A percentile compares a stretch with the other conserved stretches of the same genome.
phyloP scores from a whole-genome alignment of 371 early-diverging fungal genomes.

The Syncephalis plumigaleata region DNA sequence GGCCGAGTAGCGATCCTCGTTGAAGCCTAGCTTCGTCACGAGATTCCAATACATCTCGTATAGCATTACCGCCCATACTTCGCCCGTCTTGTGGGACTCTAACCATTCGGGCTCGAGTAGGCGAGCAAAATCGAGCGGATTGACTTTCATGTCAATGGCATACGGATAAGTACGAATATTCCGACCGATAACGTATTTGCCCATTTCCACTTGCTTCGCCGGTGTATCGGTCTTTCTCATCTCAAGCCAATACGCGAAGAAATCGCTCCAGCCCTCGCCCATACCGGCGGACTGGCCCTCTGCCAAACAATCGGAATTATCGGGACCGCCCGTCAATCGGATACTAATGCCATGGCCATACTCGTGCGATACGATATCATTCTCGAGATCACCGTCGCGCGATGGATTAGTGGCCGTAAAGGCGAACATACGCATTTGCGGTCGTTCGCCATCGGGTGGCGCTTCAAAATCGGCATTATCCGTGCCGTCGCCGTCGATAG shows the following conservation, averaged over 20 bases:
- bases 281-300: slow-evolving; percentile 13
- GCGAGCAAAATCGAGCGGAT: neutral
- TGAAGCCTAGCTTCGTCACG: neutral
- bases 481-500: slow-evolving; percentile 13
- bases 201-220: neutral
- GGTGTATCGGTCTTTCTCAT: neutral
- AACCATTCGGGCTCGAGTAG: neutral
- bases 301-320: slow-evolving; percentile 12
- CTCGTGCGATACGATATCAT: slow-evolving; percentile 69
- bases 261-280: slow-evolving; percentile 2
- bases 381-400: slow-evolving; percentile 36
- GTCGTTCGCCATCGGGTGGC: slow-evolving; percentile 23
- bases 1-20: neutral
- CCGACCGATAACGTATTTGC: neutral
- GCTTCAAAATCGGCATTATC: slow-evolving; percentile 14
- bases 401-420: slow-evolving; percentile 12
- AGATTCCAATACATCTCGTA: neutral
- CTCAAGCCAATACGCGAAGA: neutral
- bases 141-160: neutral
- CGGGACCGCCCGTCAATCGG: slow-evolving; percentile 36
- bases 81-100: neutral
- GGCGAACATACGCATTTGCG: slow-evolving; percentile 20
- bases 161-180: neutral
- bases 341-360: slow-evolving; percentile 27
- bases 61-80: neutral